Percentiles rank a stretch among this genome's conserved stretches.
Conservation (phyloP, 2,329 filamentous ascomycete genomes). For the Xylariaceae sp. region DNA sequence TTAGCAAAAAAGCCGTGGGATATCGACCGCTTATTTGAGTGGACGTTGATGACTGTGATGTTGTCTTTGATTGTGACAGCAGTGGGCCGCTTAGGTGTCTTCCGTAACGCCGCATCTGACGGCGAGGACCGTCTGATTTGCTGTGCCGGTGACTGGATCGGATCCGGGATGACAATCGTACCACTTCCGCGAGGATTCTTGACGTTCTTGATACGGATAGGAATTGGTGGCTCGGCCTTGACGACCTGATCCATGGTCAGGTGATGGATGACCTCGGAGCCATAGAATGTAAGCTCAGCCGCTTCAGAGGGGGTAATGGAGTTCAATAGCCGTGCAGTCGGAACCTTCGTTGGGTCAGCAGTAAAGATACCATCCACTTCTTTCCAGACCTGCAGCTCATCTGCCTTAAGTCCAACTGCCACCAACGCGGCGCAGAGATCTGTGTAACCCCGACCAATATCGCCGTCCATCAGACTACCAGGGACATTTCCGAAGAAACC, state of each 20-base stretch:
- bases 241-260: conserved; percentile 97
- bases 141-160: conserved; percentile 47
- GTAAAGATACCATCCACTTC: conserved; percentile 94
- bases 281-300: conserved; percentile 90
- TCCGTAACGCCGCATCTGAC: conserved; percentile 43
- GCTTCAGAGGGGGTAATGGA: conserved; percentile 92
- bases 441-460: conserved; percentile 92
- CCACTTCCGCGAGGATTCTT: conserved; percentile 76
- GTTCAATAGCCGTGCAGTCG: conserved; percentile 82
- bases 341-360: conserved; percentile 77
- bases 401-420: conserved; percentile 79
- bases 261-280: conserved; percentile 95
- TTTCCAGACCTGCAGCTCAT: conserved; percentile 97
- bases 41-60: conserved; percentile 95
- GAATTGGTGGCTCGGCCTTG: conserved; percentile 71
- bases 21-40: conserved; percentile 93
- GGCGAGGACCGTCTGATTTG: conserved; percentile 51
- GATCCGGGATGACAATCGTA: conserved; percentile 78
- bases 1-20: conserved; percentile 94
- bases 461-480: conserved; percentile 78
- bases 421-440: conserved; percentile 91
- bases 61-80: conserved; percentile 96
- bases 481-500: conserved; percentile 95
- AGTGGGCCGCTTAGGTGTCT: conserved; percentile 68
- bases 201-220: conserved; percentile 87